Evolutionary conservation across 345 rosid genomes (phyloP).

Genomic region (Linum usitatissimum): DNA sequence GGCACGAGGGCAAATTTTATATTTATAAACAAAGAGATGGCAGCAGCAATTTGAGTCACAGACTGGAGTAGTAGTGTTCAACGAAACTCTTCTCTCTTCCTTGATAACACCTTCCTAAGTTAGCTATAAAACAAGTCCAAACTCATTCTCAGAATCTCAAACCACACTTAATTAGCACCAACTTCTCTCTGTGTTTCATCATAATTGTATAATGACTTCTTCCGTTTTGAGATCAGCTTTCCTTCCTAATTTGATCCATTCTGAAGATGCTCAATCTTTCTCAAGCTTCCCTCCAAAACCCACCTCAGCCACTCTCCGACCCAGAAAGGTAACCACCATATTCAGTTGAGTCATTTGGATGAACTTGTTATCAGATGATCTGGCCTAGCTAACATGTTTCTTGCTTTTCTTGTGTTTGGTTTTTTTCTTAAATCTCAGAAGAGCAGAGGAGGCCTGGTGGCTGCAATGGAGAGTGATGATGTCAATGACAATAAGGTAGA

Average conservation of each 20-base stretch:
- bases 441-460: constrained; percentile 4
- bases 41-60: too few relatives aligned
- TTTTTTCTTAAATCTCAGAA: neutral
- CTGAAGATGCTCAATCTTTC: neutral
- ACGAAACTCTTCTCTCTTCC: neutral
- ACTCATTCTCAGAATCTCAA: neutral
- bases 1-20: too few relatives aligned
- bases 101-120: too few relatives aligned
- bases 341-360: too few relatives aligned
- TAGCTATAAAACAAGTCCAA: neutral
- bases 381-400: too few relatives aligned
- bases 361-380: too few relatives aligned
- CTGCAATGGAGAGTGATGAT: constrained; percentile 5
- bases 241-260: neutral
- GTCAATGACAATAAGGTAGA: neutral
- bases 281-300: neutral
- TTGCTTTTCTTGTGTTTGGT: too few relatives aligned
- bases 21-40: too few relatives aligned
- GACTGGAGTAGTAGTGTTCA: neutral
- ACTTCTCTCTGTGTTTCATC: too few relatives aligned
- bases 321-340: neutral
- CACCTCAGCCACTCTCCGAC: neutral
- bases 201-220: too few relatives aligned
- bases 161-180: too few relatives aligned
- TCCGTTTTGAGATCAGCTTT: neutral